Percentiles rank a stretch among this genome's conserved stretches.
phyloP scores from a whole-genome alignment of 371 early-diverging fungal genomes.

The Mortierella sp. region DNA sequence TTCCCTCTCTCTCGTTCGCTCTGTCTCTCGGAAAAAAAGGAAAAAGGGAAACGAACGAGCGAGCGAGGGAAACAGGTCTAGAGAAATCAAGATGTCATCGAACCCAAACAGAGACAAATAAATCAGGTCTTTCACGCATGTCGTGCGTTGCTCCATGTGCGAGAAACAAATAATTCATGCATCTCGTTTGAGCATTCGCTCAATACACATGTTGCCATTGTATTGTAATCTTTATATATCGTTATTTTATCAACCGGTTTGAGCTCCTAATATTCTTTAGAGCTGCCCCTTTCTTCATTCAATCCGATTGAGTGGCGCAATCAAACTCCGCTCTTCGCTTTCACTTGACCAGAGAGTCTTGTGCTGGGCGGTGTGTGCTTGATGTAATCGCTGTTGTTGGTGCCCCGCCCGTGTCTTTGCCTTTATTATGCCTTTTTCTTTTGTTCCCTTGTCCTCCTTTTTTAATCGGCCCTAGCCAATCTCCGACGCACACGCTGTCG shows the following conservation, averaged over 20 bases:
- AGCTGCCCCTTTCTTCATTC: no score
- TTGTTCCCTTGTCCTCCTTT: slow-evolving; percentile 13
- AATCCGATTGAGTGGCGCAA: no score
- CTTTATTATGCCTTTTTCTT: slow-evolving; percentile 5
- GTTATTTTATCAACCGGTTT: not conserved
- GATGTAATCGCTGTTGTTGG: slow-evolving; percentile 1
- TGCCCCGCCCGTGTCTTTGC: not conserved
- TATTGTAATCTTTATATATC: no score
- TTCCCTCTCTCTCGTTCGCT: slow-evolving; percentile 2
- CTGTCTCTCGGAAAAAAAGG: slow-evolving; percentile 26
- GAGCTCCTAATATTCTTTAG: no score
- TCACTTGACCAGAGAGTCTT: no score
- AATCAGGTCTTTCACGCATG: slow-evolving; percentile 2
- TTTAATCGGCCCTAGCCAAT: slow-evolving; percentile 17
- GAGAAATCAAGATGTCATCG: slow-evolving; percentile 11
- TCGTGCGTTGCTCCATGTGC: not conserved
- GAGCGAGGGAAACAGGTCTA: not conserved
- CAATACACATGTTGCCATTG: not conserved
- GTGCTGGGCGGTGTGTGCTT: not conserved
- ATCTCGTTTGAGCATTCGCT: no score
- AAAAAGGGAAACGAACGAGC: slow-evolving; percentile 7
- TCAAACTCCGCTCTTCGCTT: no score
- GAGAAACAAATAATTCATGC: slow-evolving; percentile 4
- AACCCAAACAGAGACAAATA: slow-evolving; percentile 15
- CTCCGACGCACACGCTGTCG: slow-evolving; percentile 42